Percentiles rank a stretch among this genome's conserved stretches.
These are phyloP conservation scores for Capsicum pubescens DNA, from an alignment of 257 asterid species.

Conservation along the genomic window DNA sequence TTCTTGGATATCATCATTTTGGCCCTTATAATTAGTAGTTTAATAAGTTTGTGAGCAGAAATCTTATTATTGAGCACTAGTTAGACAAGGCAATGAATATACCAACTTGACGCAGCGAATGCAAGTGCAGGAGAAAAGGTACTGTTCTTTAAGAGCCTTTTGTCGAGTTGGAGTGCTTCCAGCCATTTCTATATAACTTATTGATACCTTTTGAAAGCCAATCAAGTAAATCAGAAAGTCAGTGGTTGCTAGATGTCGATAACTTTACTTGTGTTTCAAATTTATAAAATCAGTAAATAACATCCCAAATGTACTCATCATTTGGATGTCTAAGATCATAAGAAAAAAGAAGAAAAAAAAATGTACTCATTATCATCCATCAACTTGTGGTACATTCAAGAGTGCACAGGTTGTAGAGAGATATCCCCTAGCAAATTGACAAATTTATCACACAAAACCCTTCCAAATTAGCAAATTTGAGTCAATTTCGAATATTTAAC, in stretches of 20 bases:
- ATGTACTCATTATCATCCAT: neutral
- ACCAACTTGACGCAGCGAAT: constrained; percentile 81
- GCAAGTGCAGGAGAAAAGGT: constrained; percentile 83
- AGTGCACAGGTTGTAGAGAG: constrained; percentile 2
- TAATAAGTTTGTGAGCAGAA: neutral
- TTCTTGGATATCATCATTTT: constrained; percentile 78
- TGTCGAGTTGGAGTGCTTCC: constrained; percentile 92
- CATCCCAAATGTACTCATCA: neutral
- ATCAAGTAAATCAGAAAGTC: constrained; percentile 30
- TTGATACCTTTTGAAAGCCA: constrained; percentile 61
- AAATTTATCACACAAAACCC: neutral
- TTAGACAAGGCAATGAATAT: constrained; percentile 29
- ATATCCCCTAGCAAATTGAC: neutral
- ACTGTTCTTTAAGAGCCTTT: constrained; percentile 89
- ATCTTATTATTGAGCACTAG: neutral
- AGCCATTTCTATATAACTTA: constrained; percentile 92
- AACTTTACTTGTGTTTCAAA: neutral
- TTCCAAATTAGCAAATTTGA: constrained; percentile 7
- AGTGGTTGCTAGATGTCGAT: neutral
- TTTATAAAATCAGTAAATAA: neutral
- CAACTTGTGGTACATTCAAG: neutral
- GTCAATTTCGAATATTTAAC: neutral
- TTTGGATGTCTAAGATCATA: no score
- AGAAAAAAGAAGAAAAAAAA: no score
- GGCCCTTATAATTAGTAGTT: constrained; percentile 50